Evolutionary conservation across 306 rosid genomes (phyloP), one percentile per base, ranked within the genome.

Genomic region (Cicer judaicum): DNA sequence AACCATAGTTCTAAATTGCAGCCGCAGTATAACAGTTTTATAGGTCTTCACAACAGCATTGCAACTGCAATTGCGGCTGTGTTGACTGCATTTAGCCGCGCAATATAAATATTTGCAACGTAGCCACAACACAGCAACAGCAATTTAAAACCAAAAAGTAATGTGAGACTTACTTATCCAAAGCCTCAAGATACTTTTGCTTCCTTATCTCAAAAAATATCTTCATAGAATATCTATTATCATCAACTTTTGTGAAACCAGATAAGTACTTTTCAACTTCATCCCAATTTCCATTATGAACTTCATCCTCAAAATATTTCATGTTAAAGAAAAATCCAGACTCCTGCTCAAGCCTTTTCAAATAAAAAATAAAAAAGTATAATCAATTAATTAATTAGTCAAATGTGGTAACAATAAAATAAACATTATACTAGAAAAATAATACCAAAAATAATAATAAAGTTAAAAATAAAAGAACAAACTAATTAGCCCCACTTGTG

Each of bases 301-400:
- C 98, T 86, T 94, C 98, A 73, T 94, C 98, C 83, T 94, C 98
- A 82, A 94, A 94, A 84, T 94, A 94, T 54, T 91, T 94, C 96
- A 91, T 92, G 80, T 94, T 94, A 53, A 94, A 94, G 93, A 88
- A 94, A 90, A 94, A 91, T 60, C 98, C 98, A 68, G 98, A 94
- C 69, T 94, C 99, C 87, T 94, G 99, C 77, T 94, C 97, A 7
- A 94, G 92, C 87, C 99, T 93, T 87, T 79, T 21, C 8, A 42
- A 46, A 16, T 9, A 29, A 29, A 29, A 3, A 29, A 21, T 43
- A 57, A 38, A 18, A 24, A 76, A 18, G 52, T 46, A 5, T 49
- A 80, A 47, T 16, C 53, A 79, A 64, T 18, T 57, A 77, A 60
- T 64, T 80, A 67, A 56, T 67, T 42, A 67, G 78, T 68, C 43